phyloP scores from a whole-genome alignment of 805 yeast genomes.

The Candida multigemmis region DNA sequence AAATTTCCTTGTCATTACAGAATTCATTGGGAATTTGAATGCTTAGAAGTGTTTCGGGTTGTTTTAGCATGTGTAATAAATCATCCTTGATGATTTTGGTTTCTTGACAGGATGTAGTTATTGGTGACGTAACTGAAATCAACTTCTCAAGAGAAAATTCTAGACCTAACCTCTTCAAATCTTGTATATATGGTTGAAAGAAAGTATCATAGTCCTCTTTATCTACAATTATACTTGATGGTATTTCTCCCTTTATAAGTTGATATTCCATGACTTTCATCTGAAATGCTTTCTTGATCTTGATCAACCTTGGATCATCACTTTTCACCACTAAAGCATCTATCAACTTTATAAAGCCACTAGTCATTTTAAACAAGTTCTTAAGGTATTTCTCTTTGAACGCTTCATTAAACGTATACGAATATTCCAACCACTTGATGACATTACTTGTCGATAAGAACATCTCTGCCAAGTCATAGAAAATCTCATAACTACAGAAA shows the following conservation, averaged over 20 bases:
- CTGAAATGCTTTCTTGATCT: slow-evolving; percentile 4
- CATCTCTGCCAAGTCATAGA: slow-evolving; percentile 7
- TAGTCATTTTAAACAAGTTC: slow-evolving; percentile 14
- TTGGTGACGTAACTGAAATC: no score
- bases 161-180: slow-evolving; percentile 1
- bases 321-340: slow-evolving; percentile 5
- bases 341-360: slow-evolving; percentile 15
- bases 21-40: no score
- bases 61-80: no score
- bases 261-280: slow-evolving; percentile 7
- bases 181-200: slow-evolving; percentile 3
- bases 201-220: slow-evolving; percentile 4
- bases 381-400: slow-evolving; percentile 9
- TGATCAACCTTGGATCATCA: slow-evolving; percentile 2
- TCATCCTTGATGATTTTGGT: no score
- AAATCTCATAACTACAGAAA: slow-evolving; percentile 4
- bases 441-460: slow-evolving; percentile 11
- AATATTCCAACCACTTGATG: slow-evolving; percentile 11
- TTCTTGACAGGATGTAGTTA: no score
- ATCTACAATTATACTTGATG: slow-evolving; percentile 3
- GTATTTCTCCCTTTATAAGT: no score
- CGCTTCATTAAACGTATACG: slow-evolving; percentile 3
- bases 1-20: no score
- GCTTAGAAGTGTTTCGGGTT: no score
- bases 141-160: neutral